Evolutionary conservation across 2,329 filamentous ascomycete genomes (phyloP), one percentile per base, ranked within the genome.

Genomic region (Fusarium domesticum): DNA sequence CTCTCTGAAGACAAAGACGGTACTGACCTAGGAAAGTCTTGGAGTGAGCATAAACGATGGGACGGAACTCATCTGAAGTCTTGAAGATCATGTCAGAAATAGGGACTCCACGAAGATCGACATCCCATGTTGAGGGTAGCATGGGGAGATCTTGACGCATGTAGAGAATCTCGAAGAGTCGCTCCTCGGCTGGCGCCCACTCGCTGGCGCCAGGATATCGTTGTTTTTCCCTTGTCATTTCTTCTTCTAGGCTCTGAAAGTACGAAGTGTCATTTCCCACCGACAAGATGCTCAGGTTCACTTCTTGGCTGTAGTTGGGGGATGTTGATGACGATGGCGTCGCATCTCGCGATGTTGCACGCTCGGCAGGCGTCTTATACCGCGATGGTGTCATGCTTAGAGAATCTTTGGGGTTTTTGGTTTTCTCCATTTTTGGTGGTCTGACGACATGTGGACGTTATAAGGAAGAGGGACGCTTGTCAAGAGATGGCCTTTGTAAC

Each of bases 111-210:
- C 66, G 54, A n/a, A 73, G 64, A 39, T 72, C 69, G 12, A 70
- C 53, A 12, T 62, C 57, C 70, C 70, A 73, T 20, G 69, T 64
- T 5, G 57, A 44, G 2, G 71, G 70, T 10, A 73, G 50, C 20
- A 73, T 62, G 2, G 70, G 65, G 3, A 68, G 59, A 43, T 70
- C 64, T 46, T 71, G 64, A n/a, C 70, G 57, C 51, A 67, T 58
- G 46, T 65, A 73, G 2, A 73, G 50, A 30, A 70, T 64, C 53
- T 71, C 67, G 42, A 72, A 73, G 23, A 73, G 62, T 2, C 54
- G 58, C 20, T 71, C 68, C 51, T 80, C 78, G n/a, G 72, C 72
- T 8, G 68, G 62, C 19, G 78, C 68, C 76, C 78, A 81, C 42
- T 70, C 64, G 35, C 69, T 70, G 32, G 75, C 67, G 18, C 68